Base-by-base conservation (phyloP, 306 rosid genomes). In the Morella rubra region DNA sequence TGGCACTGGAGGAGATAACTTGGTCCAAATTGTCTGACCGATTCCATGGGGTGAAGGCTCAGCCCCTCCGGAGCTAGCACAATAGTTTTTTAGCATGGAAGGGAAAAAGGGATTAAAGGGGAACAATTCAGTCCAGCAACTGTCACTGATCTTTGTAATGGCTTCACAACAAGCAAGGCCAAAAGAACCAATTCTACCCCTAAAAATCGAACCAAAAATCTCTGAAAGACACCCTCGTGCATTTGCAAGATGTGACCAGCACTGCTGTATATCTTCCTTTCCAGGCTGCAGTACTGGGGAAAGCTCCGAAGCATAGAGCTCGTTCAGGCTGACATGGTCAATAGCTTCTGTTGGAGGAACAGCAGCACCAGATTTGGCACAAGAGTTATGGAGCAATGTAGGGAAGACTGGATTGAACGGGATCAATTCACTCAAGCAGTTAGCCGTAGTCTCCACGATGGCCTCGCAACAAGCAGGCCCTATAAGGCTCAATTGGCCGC, bases 41-140 rank as follows among this genome's bases (percentile, higher is more conserved):
- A 4, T 10, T 56, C 64, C 13, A 5, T 4, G 0, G 20, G 64
- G 40, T 20, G 62, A 56, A 56, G 64, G 27, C 9, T 3, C 3
- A 20, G 14, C 24, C 3, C 37, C 37, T 32, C 37, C 37, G 37
- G 37, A 32, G 37, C 37, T 32, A 32, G 12, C 1, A 56, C 64
- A 56, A 56, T 10, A 20, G 5, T 56, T 22, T 20, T 5, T 20
- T 7, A 56, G 12, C 13, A 9, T 3, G 14, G 44, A 56, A 62
- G 72, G 62, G 51, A 75, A 24, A 24, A 37, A 11, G 5, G 51
- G 79, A 42, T 66, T 50, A 20, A 49, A 51, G 6, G 79, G 72
- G 44, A 75, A 75, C 72, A 64, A 32, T n/a, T 50, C n/a, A 22
- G 52, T 59, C 72, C 24, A 47, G 11, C 72, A 55, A 55, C 8